Percentiles rank a stretch among this genome's conserved stretches.
These are phyloP conservation scores for Aspergillus ostianus DNA, from an alignment of 495 filamentous ascomycete genomes.

Conservation along the genomic window DNA sequence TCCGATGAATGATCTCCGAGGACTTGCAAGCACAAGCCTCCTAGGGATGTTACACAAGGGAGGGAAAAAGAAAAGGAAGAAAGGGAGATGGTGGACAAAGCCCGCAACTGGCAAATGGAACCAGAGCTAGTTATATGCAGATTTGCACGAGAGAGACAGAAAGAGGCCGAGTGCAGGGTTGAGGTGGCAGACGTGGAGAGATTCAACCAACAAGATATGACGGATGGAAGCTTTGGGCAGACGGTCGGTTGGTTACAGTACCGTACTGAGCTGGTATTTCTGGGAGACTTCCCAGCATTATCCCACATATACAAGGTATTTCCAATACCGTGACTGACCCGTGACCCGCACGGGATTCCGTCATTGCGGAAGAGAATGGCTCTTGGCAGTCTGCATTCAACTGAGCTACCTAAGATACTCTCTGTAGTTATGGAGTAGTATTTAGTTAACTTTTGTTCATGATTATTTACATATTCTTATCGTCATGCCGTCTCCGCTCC, in stretches of 20 bases:
- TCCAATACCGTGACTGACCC: neutral
- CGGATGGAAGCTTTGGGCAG: neutral
- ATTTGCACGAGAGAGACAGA: neutral
- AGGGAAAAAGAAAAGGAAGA: slow-evolving; percentile 2
- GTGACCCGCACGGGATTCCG: slow-evolving; percentile 1
- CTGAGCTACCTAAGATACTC: no score
- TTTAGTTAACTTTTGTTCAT: no score
- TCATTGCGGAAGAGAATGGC: neutral
- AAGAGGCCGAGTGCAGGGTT: slow-evolving; percentile 5
- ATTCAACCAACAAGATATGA: slow-evolving; percentile 1
- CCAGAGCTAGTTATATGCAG: neutral
- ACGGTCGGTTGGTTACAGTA: neutral
- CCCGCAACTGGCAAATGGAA: neutral
- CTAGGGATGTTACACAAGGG: slow-evolving; percentile 12
- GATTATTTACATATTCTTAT: no score
- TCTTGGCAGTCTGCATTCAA: no score
- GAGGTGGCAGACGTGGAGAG: slow-evolving; percentile 5
- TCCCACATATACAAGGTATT: neutral
- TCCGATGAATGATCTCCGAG: slow-evolving; percentile 15
- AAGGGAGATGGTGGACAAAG: neutral
- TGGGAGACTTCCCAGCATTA: neutral
- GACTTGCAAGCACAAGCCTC: slow-evolving; percentile 10
- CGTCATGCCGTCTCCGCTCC: no score
- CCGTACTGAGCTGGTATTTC: neutral
- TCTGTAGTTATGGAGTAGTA: no score